Evolutionary conservation across 2,329 filamentous ascomycete species (phyloP).

Genomic region (Colletotrichum scovillei): DNA sequence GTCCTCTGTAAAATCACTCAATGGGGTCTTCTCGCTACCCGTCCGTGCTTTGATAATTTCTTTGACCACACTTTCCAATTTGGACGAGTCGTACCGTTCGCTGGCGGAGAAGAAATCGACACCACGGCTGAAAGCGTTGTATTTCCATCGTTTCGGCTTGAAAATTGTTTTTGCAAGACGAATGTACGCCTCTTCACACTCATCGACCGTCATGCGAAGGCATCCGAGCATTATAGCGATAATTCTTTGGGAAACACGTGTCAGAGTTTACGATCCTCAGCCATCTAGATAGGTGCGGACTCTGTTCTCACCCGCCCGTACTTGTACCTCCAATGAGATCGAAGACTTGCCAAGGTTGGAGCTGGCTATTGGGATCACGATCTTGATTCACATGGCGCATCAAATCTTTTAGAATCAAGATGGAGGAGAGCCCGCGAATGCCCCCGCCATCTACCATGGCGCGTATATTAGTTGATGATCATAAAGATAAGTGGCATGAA

Average conservation of each 20-base stretch:
- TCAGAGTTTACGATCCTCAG: not conserved
- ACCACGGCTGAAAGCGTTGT: constrained; percentile 33
- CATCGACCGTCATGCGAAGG: constrained; percentile 39
- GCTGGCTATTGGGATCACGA: constrained; percentile 7
- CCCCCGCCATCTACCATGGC: constrained; percentile 25
- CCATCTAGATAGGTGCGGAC: not conserved
- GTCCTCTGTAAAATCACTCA: not conserved
- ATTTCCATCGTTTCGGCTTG: constrained; percentile 36
- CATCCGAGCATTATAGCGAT: constrained; percentile 40
- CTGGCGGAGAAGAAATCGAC: constrained; percentile 14
- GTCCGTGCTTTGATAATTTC: constrained; percentile 32
- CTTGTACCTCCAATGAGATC: constrained; percentile 37
- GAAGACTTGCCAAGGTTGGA: constrained; percentile 36
- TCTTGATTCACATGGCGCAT: constrained; percentile 31
- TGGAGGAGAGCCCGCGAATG: constrained; percentile 31
- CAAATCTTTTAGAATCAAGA: constrained; percentile 31
- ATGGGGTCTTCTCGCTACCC: constrained; percentile 19
- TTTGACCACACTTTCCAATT: constrained; percentile 35
- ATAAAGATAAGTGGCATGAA: not conserved
- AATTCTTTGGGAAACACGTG: constrained; percentile 23
- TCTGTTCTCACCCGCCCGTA: constrained; percentile 22
- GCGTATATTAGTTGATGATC: not conserved
- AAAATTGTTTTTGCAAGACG: constrained; percentile 38
- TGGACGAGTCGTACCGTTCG: constrained; percentile 29
- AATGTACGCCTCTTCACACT: constrained; percentile 38